Evolutionary conservation across 1,284 basidiomycete genomes (phyloP).

Genomic region (Coniferiporia weirii): DNA sequence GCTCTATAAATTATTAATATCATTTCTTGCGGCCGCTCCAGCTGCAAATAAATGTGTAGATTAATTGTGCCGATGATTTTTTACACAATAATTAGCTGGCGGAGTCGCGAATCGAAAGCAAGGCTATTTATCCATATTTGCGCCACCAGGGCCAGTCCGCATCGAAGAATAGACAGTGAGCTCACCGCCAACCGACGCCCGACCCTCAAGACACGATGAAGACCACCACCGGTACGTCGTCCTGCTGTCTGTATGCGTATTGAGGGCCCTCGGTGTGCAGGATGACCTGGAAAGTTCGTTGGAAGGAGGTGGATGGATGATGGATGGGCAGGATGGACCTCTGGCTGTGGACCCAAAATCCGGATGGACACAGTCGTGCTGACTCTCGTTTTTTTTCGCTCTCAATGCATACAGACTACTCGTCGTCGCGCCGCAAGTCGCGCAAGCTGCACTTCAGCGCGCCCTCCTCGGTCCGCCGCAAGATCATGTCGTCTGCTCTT

Average conservation of each 20-base stretch:
- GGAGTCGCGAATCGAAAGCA: not conserved
- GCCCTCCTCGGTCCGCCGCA: slow-evolving; percentile 89
- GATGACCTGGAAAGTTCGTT: not conserved
- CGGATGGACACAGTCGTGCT: slow-evolving; percentile 24
- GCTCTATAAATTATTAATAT: too few relatives aligned
- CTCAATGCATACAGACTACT: slow-evolving; percentile 8
- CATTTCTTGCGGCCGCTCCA: too few relatives aligned
- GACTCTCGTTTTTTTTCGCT: not conserved
- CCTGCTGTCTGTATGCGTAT: not conserved
- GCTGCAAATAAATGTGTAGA: too few relatives aligned
- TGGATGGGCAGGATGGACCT: not conserved
- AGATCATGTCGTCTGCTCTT: slow-evolving; percentile 96
- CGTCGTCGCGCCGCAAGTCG: slow-evolving; percentile 87
- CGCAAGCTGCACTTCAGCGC: slow-evolving; percentile 96
- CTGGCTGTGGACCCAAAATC: not conserved
- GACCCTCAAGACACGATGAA: slow-evolving; percentile 6
- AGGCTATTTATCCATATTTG: not conserved
- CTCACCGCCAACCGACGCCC: not conserved
- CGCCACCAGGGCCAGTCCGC: not conserved
- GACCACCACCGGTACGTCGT: slow-evolving; percentile 6
- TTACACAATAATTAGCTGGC: not conserved
- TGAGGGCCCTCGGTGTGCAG: not conserved
- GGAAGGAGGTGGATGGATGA: not conserved
- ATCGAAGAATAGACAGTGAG: not conserved
- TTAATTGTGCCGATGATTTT: not conserved